Percentiles rank a stretch among this genome's conserved stretches.
phyloP scores from a whole-genome alignment of 768 basidiomycete genomes.

The Phaeotremella fagi region DNA sequence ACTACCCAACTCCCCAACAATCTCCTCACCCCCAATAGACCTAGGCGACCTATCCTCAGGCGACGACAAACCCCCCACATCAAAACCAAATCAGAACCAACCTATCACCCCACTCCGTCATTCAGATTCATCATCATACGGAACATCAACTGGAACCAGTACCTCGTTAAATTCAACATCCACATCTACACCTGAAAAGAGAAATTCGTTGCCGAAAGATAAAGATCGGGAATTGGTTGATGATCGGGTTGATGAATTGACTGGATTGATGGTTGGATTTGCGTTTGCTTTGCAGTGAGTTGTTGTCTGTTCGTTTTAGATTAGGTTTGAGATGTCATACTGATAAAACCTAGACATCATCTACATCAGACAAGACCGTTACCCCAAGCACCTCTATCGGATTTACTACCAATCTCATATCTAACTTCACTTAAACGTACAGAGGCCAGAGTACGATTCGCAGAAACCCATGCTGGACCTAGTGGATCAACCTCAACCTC shows the following conservation, averaged over 20 bases:
- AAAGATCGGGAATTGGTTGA: slow-evolving; percentile 9
- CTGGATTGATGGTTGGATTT: slow-evolving; percentile 39
- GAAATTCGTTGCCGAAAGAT: too few relatives aligned
- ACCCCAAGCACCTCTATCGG: slow-evolving; percentile 41
- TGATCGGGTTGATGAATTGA: slow-evolving; percentile 36
- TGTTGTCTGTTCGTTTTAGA: not conserved
- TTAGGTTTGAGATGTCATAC: not conserved
- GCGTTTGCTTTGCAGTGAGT: slow-evolving; percentile 46
- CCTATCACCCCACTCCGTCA: not conserved
- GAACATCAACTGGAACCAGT: not conserved
- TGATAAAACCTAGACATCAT: slow-evolving; percentile 33
- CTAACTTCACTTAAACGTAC: slow-evolving; percentile 43
- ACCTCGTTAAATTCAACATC: not conserved
- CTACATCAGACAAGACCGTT: slow-evolving; percentile 36
- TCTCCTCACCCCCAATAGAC: slow-evolving; percentile 10
- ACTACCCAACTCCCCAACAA: not conserved
- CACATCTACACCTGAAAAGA: not conserved
- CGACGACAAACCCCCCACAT: too few relatives aligned
- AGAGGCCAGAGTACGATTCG: slow-evolving; percentile 44
- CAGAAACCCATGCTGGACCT: slow-evolving; percentile 28
- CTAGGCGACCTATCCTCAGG: slow-evolving; percentile 1
- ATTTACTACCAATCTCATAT: slow-evolving; percentile 43
- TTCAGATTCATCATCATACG: too few relatives aligned
- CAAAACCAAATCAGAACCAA: not conserved
- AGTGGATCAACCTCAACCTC: slow-evolving; percentile 1